Percentiles rank a stretch among this genome's conserved stretches.
Conservation (phyloP, 2,329 filamentous ascomycete species). For the Fusarium continuum region DNA sequence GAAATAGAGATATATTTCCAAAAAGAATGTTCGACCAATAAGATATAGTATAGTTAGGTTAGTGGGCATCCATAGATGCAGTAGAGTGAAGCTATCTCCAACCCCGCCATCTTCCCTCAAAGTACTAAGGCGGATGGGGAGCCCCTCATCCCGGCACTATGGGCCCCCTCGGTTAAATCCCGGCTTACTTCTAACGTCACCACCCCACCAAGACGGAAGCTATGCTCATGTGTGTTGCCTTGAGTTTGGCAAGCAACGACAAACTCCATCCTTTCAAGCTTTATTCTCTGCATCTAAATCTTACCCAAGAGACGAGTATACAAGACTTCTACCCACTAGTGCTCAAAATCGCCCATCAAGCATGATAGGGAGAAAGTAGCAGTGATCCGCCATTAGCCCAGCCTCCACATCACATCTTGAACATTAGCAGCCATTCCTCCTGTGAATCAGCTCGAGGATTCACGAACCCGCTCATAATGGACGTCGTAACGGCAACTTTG, state of each 20-base stretch:
- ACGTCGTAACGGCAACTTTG: constrained; percentile 46
- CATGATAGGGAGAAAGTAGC: constrained; percentile 13
- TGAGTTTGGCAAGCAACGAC: constrained; percentile 22
- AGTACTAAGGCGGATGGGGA: constrained; percentile 31
- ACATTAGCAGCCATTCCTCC: constrained; percentile 9
- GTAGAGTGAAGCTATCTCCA: constrained; percentile 12
- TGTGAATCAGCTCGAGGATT: background rate
- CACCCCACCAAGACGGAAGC: constrained; percentile 31
- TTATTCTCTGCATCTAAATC: background rate
- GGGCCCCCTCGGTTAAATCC: constrained; percentile 26
- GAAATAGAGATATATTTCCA: too few relatives aligned
- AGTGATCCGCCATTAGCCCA: constrained; percentile 8
- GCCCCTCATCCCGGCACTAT: constrained; percentile 20
- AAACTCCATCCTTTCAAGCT: background rate
- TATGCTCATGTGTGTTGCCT: constrained; percentile 37
- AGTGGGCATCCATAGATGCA: background rate
- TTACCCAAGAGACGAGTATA: background rate
- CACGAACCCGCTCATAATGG: constrained; percentile 43
- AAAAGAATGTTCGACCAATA: too few relatives aligned
- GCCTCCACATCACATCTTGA: constrained; percentile 17
- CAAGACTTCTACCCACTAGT: background rate
- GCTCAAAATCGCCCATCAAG: background rate
- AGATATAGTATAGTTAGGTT: background rate
- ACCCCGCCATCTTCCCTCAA: constrained; percentile 25
- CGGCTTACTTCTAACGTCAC: constrained; percentile 29